phyloP scores from a whole-genome alignment of 108 stramenopile genomes.

The Hondaea fermentalgiana region DNA sequence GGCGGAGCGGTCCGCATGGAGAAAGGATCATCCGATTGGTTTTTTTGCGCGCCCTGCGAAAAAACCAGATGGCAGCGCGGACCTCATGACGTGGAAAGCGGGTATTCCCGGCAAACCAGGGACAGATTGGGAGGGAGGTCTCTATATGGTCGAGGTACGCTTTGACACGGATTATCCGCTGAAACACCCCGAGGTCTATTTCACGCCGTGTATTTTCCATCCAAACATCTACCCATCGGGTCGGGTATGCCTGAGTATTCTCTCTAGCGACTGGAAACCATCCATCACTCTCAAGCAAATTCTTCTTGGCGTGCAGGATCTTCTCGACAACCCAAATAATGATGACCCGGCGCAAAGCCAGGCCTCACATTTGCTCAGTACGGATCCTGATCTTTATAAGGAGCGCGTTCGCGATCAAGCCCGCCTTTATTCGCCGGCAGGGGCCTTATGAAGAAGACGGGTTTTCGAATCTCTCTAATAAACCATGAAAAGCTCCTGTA shows the following conservation, averaged over 20 bases:
- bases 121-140: slow-evolving; percentile 53
- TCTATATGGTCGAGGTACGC: slow-evolving; percentile 92
- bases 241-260: slow-evolving; percentile 87
- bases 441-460: not conserved
- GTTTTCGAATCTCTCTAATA: too few species aligned
- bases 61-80: slow-evolving; percentile 69
- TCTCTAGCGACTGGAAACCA: slow-evolving; percentile 95
- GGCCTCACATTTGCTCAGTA: not conserved
- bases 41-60: slow-evolving; percentile 80
- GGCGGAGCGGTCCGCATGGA: slow-evolving; percentile 83
- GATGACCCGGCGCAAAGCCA: not conserved
- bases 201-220: slow-evolving; percentile 71
- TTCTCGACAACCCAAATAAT: slow-evolving; percentile 70
- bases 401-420: not conserved
- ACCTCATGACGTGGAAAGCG: slow-evolving; percentile 93
- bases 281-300: slow-evolving; percentile 96
- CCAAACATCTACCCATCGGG: slow-evolving; percentile 81
- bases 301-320: slow-evolving; percentile 91
- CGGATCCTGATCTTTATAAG: not conserved
- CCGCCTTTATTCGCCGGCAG: not conserved
- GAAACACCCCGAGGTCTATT: slow-evolving; percentile 95
- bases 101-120: slow-evolving; percentile 82
- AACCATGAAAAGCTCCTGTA: too few species aligned
- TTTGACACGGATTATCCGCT: slow-evolving; percentile 89
- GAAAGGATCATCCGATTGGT: slow-evolving; percentile 85